Evolutionary conservation across 2,329 filamentous ascomycete species (phyloP).

Genomic region (Rutstroemia sydowiana): DNA sequence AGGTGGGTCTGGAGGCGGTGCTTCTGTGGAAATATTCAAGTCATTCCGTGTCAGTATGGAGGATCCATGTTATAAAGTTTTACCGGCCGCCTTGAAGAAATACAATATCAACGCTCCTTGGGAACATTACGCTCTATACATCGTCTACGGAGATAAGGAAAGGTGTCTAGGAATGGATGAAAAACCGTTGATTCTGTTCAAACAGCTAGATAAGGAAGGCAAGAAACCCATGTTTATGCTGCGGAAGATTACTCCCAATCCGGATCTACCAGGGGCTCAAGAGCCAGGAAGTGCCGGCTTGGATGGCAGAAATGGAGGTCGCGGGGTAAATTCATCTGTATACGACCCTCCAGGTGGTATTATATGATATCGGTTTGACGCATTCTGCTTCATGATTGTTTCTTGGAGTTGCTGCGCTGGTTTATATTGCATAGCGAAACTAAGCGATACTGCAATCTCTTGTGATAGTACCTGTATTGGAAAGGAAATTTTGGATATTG

Average conservation of each 20-base stretch:
- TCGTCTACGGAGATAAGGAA: conserved; percentile 98
- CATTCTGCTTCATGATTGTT: conserved; percentile 6
- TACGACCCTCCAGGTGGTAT: conserved; percentile 30
- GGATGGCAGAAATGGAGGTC: conserved; percentile 16
- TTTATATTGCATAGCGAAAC: conserved; percentile 7
- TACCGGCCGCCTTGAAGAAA: conserved; percentile 91
- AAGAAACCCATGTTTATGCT: conserved; percentile 89
- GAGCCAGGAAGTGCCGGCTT: conserved; percentile 22
- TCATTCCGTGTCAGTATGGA: conserved; percentile 97
- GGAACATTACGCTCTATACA: conserved; percentile 95
- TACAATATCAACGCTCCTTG: conserved; percentile 98
- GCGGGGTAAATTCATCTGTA: conserved; percentile 14
- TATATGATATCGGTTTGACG: conserved; percentile 20
- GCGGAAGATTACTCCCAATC: conserved; percentile 34
- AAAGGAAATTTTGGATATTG: conserved; percentile 4
- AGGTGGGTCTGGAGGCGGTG: conserved; percentile 35
- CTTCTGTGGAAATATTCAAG: conserved; percentile 92
- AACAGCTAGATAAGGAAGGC: conserved; percentile 92
- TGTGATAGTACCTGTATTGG: conserved; percentile 10
- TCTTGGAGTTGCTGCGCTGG: conserved; percentile 7
- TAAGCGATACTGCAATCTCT: conserved; percentile 4
- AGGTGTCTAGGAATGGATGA: conserved; percentile 86
- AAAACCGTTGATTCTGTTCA: conserved; percentile 91
- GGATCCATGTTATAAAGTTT: conserved; percentile 93
- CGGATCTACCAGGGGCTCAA: conserved; percentile 30